These are phyloP conservation scores for Annona cherimola DNA, from an alignment of 164 flowering plant species.

Conservation along the genomic window DNA sequence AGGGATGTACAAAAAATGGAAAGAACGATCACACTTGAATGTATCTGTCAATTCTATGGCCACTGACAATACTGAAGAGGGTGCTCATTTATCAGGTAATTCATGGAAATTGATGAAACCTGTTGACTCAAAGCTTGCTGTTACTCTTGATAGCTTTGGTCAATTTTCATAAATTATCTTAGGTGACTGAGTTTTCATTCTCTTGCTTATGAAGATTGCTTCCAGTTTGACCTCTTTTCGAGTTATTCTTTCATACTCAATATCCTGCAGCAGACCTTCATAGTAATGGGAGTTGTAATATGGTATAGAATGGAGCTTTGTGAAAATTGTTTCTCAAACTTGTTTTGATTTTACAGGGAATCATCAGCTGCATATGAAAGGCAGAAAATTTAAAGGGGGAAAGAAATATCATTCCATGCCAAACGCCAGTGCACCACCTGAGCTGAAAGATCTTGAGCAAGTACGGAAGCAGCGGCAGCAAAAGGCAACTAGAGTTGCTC, in stretches of 20 bases:
- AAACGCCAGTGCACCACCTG: slow-evolving; percentile 82
- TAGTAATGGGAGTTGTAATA: not conserved
- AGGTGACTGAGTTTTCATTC: not conserved
- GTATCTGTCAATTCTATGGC: slow-evolving; percentile 45
- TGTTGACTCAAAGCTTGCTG: not conserved
- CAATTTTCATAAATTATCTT: not conserved
- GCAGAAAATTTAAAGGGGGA: slow-evolving; percentile 42
- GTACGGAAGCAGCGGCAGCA: slow-evolving; percentile 72
- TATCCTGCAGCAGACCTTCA: not conserved
- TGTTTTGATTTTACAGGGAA: slow-evolving; percentile 30
- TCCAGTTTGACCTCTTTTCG: not conserved
- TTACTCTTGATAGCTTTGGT: not conserved
- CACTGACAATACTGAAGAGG: slow-evolving; percentile 33
- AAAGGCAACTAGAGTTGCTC: slow-evolving; percentile 44
- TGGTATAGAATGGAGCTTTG: not conserved
- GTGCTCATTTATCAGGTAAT: slow-evolving; percentile 39
- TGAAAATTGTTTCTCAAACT: not conserved
- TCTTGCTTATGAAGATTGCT: not conserved
- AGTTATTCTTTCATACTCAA: not conserved
- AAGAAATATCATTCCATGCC: slow-evolving; percentile 35
- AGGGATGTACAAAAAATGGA: slow-evolving; percentile 93
- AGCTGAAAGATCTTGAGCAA: slow-evolving; percentile 71
- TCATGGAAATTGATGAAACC: not conserved
- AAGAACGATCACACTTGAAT: slow-evolving; percentile 61
- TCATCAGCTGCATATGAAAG: slow-evolving; percentile 18